Conservation (phyloP, 2,329 filamentous ascomycete genomes). For the Talaromyces sp. region DNA sequence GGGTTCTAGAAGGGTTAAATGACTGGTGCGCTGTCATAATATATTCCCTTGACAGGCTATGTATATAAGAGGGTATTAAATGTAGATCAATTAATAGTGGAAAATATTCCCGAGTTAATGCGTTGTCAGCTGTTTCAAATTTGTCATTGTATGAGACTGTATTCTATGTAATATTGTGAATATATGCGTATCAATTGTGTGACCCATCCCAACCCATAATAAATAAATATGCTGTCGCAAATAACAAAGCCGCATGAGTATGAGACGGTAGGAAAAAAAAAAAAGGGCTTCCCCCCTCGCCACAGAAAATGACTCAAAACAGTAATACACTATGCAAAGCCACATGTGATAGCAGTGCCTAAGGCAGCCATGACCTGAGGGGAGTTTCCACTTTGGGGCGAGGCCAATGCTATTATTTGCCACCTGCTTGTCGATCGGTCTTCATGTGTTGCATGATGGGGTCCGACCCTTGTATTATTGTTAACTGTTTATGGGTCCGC, state of each 20-base stretch:
- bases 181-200: background rate
- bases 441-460: background rate
- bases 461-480: background rate
- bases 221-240: background rate
- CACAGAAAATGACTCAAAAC: background rate
- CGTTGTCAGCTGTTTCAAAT: background rate
- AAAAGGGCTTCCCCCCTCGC: background rate
- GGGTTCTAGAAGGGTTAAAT: background rate
- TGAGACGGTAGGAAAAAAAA: background rate
- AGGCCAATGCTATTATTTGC: background rate
- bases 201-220: background rate
- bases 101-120: background rate
- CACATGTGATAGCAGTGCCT: background rate
- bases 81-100: background rate
- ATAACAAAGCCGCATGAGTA: background rate
- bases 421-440: background rate
- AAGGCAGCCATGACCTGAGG: background rate
- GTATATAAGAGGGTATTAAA: too few relatives aligned
- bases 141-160: background rate
- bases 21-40: too few relatives aligned
- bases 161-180: constrained; percentile 5
- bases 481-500: background rate
- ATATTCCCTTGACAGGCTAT: too few relatives aligned
- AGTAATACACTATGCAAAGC: background rate
- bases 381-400: background rate